Conservation (phyloP, 805 yeast species). For the Martiniozyma abietophila region DNA sequence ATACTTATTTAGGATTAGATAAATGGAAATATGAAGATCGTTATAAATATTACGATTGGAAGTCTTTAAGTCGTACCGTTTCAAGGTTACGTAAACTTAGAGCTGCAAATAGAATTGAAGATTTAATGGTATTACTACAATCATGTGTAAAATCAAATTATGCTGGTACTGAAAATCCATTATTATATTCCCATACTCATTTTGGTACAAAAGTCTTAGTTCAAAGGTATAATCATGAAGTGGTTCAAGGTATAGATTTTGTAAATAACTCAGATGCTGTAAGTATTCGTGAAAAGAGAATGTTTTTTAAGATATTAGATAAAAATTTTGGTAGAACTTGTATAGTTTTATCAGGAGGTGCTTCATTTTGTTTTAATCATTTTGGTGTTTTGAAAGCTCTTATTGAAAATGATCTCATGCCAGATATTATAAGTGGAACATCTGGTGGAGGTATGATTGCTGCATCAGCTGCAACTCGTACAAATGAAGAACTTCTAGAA, state of each 20-base stretch:
- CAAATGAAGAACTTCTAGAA: constrained; percentile 52
- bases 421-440: constrained; percentile 65
- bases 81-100: constrained; percentile 32
- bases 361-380: constrained; percentile 68
- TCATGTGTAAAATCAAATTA: constrained; percentile 64
- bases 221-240: constrained; percentile 44
- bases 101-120: constrained; percentile 28
- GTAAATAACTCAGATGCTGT: constrained; percentile 33
- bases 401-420: constrained; percentile 56
- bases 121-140: constrained; percentile 47
- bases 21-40: constrained; percentile 54
- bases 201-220: constrained; percentile 64
- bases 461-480: constrained; percentile 59
- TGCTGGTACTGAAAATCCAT: constrained; percentile 70
- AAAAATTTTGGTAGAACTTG: constrained; percentile 68
- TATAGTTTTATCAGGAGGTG: constrained; percentile 69
- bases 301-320: constrained; percentile 47
- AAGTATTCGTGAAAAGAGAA: constrained; percentile 32
- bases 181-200: constrained; percentile 62
- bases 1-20: constrained; percentile 47
- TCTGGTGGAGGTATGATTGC: constrained; percentile 79
- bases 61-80: constrained; percentile 43
- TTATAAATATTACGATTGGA: constrained; percentile 62
- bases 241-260: constrained; percentile 36
- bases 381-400: constrained; percentile 69